A percentile compares a stretch with the other conserved stretches of the same genome.
Evolutionary conservation across 2,329 filamentous ascomycete species (phyloP).

Genomic region (Microdochium bolleyi): DNA sequence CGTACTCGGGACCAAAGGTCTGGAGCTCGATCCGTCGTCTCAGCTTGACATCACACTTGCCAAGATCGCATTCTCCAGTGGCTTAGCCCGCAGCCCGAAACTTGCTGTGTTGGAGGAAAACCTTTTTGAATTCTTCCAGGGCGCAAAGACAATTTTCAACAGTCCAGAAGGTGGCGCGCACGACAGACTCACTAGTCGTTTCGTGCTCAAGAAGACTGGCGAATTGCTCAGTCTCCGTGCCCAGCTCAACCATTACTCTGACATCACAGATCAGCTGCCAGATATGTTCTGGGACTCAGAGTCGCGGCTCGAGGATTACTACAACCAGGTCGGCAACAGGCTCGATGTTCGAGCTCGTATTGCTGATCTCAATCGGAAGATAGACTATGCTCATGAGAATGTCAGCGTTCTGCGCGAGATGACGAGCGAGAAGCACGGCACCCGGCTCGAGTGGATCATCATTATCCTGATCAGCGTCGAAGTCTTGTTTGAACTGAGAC

Average conservation of each 20-base stretch:
- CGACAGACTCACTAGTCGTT: conserved; percentile 61
- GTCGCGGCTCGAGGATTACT: conserved; percentile 86
- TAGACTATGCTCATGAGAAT: conserved; percentile 96
- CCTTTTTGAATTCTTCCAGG: conserved; percentile 77
- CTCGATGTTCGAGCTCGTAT: conserved; percentile 90
- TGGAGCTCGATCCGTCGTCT: conserved; percentile 25
- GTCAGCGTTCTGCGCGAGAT: conserved; percentile 81
- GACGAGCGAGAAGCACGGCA: conserved; percentile 82
- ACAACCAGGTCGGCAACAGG: conserved; percentile 84
- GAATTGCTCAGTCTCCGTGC: conserved; percentile 84
- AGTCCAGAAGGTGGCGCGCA: conserved; percentile 53
- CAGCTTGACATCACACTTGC: conserved; percentile 60
- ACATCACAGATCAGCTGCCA: conserved; percentile 88
- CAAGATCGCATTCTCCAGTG: conserved; percentile 94
- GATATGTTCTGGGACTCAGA: conserved; percentile 98
- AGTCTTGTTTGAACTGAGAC: conserved; percentile 76
- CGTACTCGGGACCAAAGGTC: conserved; percentile 69
- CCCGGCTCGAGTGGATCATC: conserved; percentile 89
- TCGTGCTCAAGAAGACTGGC: conserved; percentile 89
- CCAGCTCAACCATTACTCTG: conserved; percentile 92
- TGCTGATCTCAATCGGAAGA: conserved; percentile 87
- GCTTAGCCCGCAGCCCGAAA: conserved; percentile 86
- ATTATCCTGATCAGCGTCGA: conserved; percentile 90
- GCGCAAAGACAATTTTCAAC: conserved; percentile 73
- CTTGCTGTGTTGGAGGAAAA: conserved; percentile 83